A percentile compares a stretch with the other conserved stretches of the same genome.
phyloP scores from a whole-genome alignment of 345 rosid genomes.

The Eucalyptus pauciflora region DNA sequence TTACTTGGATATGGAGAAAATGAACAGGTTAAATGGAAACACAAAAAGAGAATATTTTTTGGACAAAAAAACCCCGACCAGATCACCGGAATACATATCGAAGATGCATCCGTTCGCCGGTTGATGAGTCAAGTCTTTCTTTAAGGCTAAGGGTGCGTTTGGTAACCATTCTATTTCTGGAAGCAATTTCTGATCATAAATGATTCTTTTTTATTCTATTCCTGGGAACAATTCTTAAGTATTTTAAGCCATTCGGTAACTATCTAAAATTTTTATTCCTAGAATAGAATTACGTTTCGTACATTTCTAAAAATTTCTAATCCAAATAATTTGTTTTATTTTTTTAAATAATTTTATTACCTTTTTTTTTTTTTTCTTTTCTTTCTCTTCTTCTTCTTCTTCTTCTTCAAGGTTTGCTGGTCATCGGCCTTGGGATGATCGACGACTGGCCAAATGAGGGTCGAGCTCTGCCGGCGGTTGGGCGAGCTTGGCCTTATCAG shows the following conservation, averaged over 20 bases:
- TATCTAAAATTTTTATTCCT: fast-evolving
- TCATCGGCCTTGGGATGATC: fast-evolving
- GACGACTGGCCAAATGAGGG: fast-evolving
- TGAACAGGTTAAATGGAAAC: too few relatives aligned
- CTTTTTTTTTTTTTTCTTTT: fast-evolving
- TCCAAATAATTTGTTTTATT: too few relatives aligned
- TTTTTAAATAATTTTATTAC: too few relatives aligned
- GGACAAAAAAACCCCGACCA: too few relatives aligned
- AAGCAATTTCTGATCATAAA: fast-evolving
- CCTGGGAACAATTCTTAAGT: fast-evolving
- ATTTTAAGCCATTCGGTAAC: too few relatives aligned
- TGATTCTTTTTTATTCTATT: fast-evolving
- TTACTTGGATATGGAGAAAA: too few relatives aligned
- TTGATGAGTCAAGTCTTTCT: fast-evolving
- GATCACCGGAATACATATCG: fast-evolving
- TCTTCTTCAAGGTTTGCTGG: too few relatives aligned
- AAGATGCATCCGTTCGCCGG: fast-evolving
- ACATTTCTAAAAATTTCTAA: fast-evolving
- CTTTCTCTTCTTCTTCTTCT: too few relatives aligned
- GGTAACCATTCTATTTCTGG: fast-evolving
- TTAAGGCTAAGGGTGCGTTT: fast-evolving
- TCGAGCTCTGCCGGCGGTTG: fast-evolving
- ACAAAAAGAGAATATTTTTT: too few relatives aligned
- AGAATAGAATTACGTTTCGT: fast-evolving
- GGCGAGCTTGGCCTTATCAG: fast-evolving